These are phyloP conservation scores for Neocatenulostroma microsporum DNA, from an alignment of 2,329 filamentous ascomycete species.

Conservation along the genomic window DNA sequence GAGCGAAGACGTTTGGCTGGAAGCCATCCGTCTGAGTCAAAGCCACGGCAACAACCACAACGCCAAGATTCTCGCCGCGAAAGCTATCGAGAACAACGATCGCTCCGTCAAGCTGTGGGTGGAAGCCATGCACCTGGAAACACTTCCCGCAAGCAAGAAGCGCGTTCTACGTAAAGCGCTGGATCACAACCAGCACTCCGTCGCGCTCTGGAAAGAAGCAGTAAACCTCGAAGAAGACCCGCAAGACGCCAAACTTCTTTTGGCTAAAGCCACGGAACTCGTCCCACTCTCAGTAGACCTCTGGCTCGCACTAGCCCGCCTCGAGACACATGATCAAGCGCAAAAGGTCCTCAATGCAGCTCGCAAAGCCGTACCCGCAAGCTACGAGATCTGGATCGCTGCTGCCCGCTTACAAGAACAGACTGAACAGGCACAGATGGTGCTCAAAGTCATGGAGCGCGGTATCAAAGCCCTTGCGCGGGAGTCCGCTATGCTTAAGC, in stretches of 20 bases:
- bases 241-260: conserved; percentile 75
- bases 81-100: conserved; percentile 86
- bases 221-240: conserved; percentile 91
- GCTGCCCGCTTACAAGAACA: conserved; percentile 84
- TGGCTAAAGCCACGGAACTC: conserved; percentile 91
- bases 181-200: conserved; percentile 87
- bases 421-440: conserved; percentile 70
- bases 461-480: conserved; percentile 81
- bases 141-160: conserved; percentile 76
- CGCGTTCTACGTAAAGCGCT: conserved; percentile 85
- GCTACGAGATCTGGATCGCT: conserved; percentile 93
- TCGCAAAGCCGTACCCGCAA: conserved; percentile 85
- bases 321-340: conserved; percentile 84
- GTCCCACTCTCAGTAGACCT: conserved; percentile 90
- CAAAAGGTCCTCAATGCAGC: conserved; percentile 94
- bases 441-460: conserved; percentile 84
- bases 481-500: conserved; percentile 91
- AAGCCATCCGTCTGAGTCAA: conserved; percentile 86
- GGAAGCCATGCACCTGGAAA: conserved; percentile 88
- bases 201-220: conserved; percentile 95
- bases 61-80: conserved; percentile 88
- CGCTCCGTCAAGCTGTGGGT: conserved; percentile 86
- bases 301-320: conserved; percentile 84
- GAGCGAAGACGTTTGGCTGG: conserved; percentile 91
- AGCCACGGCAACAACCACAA: conserved; percentile 72